phyloP scores from a whole-genome alignment of 805 yeast genomes.

The Cyberlindnera bimundalis region DNA sequence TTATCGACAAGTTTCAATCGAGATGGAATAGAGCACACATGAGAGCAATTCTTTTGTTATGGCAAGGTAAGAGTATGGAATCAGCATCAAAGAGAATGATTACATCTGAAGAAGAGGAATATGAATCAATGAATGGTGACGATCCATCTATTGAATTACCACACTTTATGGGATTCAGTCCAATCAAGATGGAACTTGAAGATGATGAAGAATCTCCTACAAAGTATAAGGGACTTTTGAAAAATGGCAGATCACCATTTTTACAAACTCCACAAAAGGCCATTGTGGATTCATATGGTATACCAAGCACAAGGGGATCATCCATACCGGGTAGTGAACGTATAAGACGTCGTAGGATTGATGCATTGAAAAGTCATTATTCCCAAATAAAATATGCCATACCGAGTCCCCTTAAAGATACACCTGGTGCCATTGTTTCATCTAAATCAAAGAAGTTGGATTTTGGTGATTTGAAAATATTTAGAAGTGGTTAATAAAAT shows the following conservation, averaged over 20 bases:
- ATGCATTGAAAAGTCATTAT: conserved; percentile 35
- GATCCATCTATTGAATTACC: conserved; percentile 1
- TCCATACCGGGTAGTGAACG: conserved; percentile 37
- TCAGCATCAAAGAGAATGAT: background rate
- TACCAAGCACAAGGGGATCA: conserved; percentile 15
- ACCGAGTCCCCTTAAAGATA: conserved; percentile 34
- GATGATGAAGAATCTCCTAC: conserved; percentile 27
- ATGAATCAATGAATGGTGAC: conserved; percentile 1
- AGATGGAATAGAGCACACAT: conserved; percentile 40
- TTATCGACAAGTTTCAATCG: conserved; percentile 30
- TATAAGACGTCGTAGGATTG: conserved; percentile 33
- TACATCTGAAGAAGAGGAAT: background rate
- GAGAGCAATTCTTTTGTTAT: conserved; percentile 33
- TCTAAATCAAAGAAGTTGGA: conserved; percentile 12
- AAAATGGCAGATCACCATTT: conserved; percentile 5
- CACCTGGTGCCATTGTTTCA: background rate
- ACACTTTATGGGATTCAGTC: background rate
- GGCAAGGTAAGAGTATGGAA: conserved; percentile 28
- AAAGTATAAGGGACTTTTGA: conserved; percentile 5
- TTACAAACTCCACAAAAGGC: conserved; percentile 24
- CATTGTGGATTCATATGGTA: conserved; percentile 3
- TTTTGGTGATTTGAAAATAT: conserved; percentile 10
- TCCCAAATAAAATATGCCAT: conserved; percentile 33
- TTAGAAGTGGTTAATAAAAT: conserved; percentile 1
- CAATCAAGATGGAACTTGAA: background rate